A percentile compares a stretch with the other conserved stretches of the same genome.
These are phyloP conservation scores for Solanum peruvianum DNA, from an alignment of 257 asterid genomes.

Conservation along the genomic window DNA sequence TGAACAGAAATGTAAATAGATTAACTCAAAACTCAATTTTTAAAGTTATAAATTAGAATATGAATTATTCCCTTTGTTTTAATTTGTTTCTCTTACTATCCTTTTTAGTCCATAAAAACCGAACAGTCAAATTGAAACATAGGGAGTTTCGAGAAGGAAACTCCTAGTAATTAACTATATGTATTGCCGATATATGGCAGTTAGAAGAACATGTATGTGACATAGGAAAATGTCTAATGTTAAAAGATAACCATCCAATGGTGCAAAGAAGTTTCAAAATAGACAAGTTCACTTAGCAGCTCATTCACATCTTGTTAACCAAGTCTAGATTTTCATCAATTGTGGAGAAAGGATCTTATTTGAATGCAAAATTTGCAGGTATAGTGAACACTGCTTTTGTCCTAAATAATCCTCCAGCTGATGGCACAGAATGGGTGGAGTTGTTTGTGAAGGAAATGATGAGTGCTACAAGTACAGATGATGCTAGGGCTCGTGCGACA, in stretches of 20 bases:
- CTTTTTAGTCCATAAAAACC: neutral
- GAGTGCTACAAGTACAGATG: slow-evolving; percentile 58
- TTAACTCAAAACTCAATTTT: neutral
- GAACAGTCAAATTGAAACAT: neutral
- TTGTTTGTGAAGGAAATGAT: slow-evolving; percentile 61
- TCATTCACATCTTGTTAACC: neutral
- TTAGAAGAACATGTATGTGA: neutral
- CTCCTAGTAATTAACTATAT: neutral
- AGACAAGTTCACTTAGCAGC: neutral
- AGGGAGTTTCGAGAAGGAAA: neutral
- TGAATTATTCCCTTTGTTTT: neutral
- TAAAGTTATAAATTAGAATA: neutral
- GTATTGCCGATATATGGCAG: neutral
- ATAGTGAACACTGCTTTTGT: slow-evolving; percentile 10
- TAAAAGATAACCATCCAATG: neutral
- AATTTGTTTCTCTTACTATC: neutral
- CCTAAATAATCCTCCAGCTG: slow-evolving; percentile 31
- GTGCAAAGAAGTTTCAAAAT: neutral
- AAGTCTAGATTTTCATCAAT: neutral
- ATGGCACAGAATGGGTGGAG: slow-evolving; percentile 82
- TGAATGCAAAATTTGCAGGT: slow-evolving; percentile 18
- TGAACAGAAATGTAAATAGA: neutral
- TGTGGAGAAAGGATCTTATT: neutral
- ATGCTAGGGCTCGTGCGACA: slow-evolving; percentile 57
- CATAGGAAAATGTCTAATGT: neutral